These are phyloP conservation scores for Dictyophora rubrovolvata DNA, from an alignment of 768 basidiomycete species.

Conservation along the genomic window DNA sequence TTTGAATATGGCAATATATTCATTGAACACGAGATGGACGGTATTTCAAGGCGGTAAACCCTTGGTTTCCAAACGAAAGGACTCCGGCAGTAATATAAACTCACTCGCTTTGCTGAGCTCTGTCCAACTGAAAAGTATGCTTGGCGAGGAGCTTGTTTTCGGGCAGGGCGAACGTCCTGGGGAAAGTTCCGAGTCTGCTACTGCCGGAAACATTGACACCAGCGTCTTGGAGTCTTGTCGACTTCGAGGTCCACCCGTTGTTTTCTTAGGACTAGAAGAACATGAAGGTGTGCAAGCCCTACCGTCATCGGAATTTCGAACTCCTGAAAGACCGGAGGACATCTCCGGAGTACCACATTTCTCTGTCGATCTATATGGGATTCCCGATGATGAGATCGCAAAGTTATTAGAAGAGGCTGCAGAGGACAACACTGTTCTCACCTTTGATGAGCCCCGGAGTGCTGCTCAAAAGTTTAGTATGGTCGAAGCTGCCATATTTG, in stretches of 20 bases:
- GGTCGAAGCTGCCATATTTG: slow-evolving; percentile 65
- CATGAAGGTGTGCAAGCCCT: slow-evolving; percentile 39
- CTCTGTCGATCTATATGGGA: slow-evolving; percentile 59
- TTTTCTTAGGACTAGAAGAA: slow-evolving; percentile 78
- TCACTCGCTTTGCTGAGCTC: slow-evolving; percentile 49
- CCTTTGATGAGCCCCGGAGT: slow-evolving; percentile 58
- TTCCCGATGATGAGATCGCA: slow-evolving; percentile 16
- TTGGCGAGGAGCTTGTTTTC: slow-evolving; percentile 63
- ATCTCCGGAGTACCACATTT: slow-evolving; percentile 82
- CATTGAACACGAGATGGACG: slow-evolving; percentile 63
- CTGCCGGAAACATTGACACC: slow-evolving; percentile 2
- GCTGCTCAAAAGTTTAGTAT: slow-evolving; percentile 45
- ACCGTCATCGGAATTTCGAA: slow-evolving; percentile 53
- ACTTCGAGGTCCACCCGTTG: slow-evolving; percentile 46
- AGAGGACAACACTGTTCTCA: slow-evolving; percentile 31
- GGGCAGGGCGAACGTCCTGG: slow-evolving; percentile 50
- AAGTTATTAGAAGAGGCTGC: slow-evolving; percentile 30
- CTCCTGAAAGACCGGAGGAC: slow-evolving; percentile 41
- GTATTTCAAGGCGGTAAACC: slow-evolving; percentile 68
- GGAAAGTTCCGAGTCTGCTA: slow-evolving; percentile 16
- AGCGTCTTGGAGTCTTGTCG: slow-evolving; percentile 44
- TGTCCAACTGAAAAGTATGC: slow-evolving; percentile 47
- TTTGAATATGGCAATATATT: slow-evolving; percentile 56
- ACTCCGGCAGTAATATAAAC: slow-evolving; percentile 20
- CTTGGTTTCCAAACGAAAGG: slow-evolving; percentile 30